Evolutionary conservation across 2,329 filamentous ascomycete genomes (phyloP).

Genomic region (Ophiocordyceps camponoti-leonardi): DNA sequence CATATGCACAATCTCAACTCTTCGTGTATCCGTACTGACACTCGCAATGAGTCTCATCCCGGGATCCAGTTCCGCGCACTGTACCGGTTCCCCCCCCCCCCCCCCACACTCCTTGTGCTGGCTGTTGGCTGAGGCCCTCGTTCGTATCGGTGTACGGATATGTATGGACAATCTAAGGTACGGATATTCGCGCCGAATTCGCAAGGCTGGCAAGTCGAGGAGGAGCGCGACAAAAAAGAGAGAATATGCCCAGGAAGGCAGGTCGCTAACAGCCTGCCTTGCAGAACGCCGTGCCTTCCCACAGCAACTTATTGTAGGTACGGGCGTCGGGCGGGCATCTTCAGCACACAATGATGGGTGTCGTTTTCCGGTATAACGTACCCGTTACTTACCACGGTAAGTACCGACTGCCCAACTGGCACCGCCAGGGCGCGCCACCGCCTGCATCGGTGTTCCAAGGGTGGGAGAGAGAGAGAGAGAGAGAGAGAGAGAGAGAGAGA

Average conservation of each 20-base stretch:
- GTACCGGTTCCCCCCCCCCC: too few species aligned
- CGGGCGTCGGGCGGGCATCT: not conserved
- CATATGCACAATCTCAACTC: conserved; percentile 2
- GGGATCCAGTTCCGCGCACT: not conserved
- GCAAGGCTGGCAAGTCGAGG: too few species aligned
- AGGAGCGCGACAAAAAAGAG: not conserved
- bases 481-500: too few species aligned
- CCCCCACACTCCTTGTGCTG: too few species aligned
- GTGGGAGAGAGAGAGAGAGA: not conserved
- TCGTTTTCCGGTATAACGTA: not conserved
- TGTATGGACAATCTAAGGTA: too few species aligned
- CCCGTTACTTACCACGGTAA: not conserved
- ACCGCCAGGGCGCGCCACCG: conserved; percentile 1
- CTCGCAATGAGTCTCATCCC: not conserved
- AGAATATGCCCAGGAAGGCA: not conserved
- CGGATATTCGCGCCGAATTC: too few species aligned
- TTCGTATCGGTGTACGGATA: too few species aligned
- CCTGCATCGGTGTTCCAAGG: conserved; percentile 1
- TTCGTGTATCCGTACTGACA: conserved; percentile 1
- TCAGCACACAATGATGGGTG: not conserved
- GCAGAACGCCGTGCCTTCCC: not conserved
- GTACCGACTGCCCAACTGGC: not conserved
- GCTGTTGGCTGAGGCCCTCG: too few species aligned
- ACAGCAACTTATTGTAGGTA: too few species aligned
- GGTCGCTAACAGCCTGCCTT: not conserved